phyloP scores from a whole-genome alignment of 129 eudicot species.

The Cynara cardunculus region DNA sequence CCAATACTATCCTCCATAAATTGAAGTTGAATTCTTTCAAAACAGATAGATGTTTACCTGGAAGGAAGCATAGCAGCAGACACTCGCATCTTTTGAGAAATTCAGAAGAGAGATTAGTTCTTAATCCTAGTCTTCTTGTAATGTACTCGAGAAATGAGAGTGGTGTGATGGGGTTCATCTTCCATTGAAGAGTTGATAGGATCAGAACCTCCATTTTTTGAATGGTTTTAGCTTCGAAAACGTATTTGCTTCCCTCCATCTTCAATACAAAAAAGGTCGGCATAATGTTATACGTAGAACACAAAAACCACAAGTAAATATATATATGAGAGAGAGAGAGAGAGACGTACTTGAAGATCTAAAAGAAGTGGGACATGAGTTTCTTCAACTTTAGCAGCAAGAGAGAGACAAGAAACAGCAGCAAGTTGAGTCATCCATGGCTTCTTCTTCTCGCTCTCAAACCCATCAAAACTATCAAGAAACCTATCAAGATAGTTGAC shows the following conservation, averaged over 20 bases:
- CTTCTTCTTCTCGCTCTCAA: slow-evolving; percentile 28
- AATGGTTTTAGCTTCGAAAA: slow-evolving; percentile 72
- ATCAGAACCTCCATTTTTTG: slow-evolving; percentile 84
- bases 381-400: slow-evolving; percentile 93
- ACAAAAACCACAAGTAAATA: neutral
- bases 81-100: slow-evolving; percentile 59
- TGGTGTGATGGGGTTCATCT: slow-evolving; percentile 89
- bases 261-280: slow-evolving; percentile 5
- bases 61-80: slow-evolving; percentile 53
- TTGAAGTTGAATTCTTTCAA: neutral
- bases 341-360: slow-evolving; percentile 70
- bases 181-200: slow-evolving; percentile 74
- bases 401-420: slow-evolving; percentile 72
- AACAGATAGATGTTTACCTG: slow-evolving; percentile 32
- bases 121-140: slow-evolving; percentile 57
- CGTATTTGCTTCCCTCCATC: slow-evolving; percentile 73
- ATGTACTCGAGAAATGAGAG: slow-evolving; percentile 61
- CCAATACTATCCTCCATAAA: neutral
- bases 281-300: neutral
- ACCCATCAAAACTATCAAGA: slow-evolving; percentile 31
- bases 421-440: slow-evolving; percentile 80
- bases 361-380: slow-evolving; percentile 74
- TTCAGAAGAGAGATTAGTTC: slow-evolving; percentile 30
- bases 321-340: neutral
- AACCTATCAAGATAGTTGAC: slow-evolving; percentile 72